Evolutionary conservation across 1,284 basidiomycete species (phyloP), one percentile per base, ranked within the genome.

Genomic region (Boletus mariae): DNA sequence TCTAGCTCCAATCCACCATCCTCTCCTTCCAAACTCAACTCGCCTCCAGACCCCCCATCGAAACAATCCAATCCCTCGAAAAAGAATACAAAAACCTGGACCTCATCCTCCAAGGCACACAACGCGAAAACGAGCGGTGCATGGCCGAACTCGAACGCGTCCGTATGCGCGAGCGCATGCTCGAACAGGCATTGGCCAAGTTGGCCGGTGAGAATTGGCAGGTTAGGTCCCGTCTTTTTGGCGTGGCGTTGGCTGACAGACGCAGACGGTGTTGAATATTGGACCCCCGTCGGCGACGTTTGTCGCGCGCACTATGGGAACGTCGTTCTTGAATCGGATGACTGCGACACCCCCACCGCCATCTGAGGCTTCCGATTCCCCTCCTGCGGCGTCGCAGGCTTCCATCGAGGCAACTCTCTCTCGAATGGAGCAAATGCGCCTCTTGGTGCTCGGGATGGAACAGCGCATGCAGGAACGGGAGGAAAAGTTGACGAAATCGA

Each of bases 191-290:
- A 50, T 66, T 90, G n/a, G 71, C 79, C 9, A 83, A 78, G 57
- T 68, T 89, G 23, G 83, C 80, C 1, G 87, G 87, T 0, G 80
- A 84, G 51, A 85, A 89, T 61, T 90, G 88, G 87, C 85, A 88
- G 80, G 85, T 76, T 42, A 20, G 11, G 28, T 15, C n/a, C n/a
- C 26, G n/a, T n/a, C 9, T 59, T 17, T 41, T 10, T 12, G 38
- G 10, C 3, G 20, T 12, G 11, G 17, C 23, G 11, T 23, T 23
- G 12, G 20, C 20, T 41, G 11, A 41, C 23, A 2, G 20, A 12
- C 38, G 35, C 32, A 66, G 81, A 70, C 73, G n/a, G 74, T 75
- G 29, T 73, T 85, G 35, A 80, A 84, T 51, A 78, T 85, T 25
- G 64, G 73, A 0, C 73, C 77, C 10, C 45, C 69, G 5, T 60